Evolutionary conservation across 129 eudicot species (phyloP), one percentile per base, ranked within the genome.

Genomic region (Flaveria brownii): DNA sequence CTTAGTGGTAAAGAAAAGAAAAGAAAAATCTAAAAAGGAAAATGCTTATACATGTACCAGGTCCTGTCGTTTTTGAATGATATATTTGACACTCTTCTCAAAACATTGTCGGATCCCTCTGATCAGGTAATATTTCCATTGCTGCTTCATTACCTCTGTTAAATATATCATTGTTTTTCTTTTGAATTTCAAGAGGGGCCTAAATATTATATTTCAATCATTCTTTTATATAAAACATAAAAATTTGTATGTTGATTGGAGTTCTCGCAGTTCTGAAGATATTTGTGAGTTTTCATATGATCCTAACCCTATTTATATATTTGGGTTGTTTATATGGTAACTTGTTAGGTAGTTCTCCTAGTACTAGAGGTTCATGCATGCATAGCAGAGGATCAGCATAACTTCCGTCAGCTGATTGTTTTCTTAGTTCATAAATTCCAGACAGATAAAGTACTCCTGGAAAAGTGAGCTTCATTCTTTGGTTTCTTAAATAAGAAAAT

Each of bases 351-450:
- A 20, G 98, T 94, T 55, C 96, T 94, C 54, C 82, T 91, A 84
- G 98, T 87, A 69, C 87, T 94, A 68, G 93, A 94, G 85, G 98
- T 94, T 55, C 98, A 89, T 83, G 99, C 99, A 64, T 89, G 98
- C 85, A 91, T 94, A 70, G 97, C 97, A 16, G 80, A 83, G 84
- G 98, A 91, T 65, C 85, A 86, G 30, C 68, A 67, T 77, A 91
- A 94, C 81, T 94, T 94, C 33, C 88, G 83, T 50, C 96, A 94
- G 76, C 98, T 94, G 83, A 81, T 94, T 76, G 87, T 86, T 75
- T 88, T 84, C 80, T 75, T 94, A 61, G 90, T 87, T 55, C 86
- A 94, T 50, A 89, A 84, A 49, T 94, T 94, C 74, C 89, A 85
- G 23, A 72, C 77, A 12, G 89, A 94, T 78, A 79, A 63, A 82